A percentile compares a stretch with the other conserved stretches of the same genome.
Evolutionary conservation across 192 early-diverging fungal genomes (phyloP).

Genomic region (Coemansia aciculifera): DNA sequence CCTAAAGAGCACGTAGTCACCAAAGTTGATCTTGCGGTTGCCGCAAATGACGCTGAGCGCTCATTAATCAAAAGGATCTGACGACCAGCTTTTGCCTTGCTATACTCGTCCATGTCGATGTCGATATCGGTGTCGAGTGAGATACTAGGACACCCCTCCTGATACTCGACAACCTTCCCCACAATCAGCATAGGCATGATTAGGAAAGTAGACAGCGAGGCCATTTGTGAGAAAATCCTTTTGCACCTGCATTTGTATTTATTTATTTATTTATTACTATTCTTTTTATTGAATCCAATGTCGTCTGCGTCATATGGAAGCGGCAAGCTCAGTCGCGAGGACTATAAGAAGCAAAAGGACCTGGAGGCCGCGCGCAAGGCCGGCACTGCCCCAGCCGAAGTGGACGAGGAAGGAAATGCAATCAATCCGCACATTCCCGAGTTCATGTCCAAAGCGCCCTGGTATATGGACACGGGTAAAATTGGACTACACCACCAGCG

Average conservation of each 20-base stretch:
- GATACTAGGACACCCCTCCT: neutral
- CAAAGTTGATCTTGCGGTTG: neutral
- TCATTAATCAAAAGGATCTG: neutral
- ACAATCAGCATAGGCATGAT: neutral
- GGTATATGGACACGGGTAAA: conserved; percentile 82
- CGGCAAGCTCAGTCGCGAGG: conserved; percentile 86
- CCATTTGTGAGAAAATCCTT: neutral
- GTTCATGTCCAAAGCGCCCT: conserved; percentile 94
- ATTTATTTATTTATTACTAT: neutral
- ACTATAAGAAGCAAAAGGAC: conserved; percentile 92
- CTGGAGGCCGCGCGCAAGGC: conserved; percentile 96
- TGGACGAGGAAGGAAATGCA: conserved; percentile 84
- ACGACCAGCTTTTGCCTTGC: neutral
- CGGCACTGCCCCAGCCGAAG: conserved; percentile 81
- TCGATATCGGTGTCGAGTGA: neutral
- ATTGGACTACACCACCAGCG: conserved; percentile 89
- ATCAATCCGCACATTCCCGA: conserved; percentile 99
- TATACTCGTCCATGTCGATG: neutral
- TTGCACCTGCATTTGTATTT: neutral
- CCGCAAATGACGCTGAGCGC: neutral
- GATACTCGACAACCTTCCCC: neutral
- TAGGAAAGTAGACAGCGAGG: neutral
- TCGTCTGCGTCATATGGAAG: conserved; percentile 19
- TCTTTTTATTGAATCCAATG: conserved; percentile 8
- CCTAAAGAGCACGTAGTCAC: neutral